Percentiles rank a stretch among this genome's conserved stretches.
These are phyloP conservation scores for Circinella umbellata DNA, from an alignment of 371 early-diverging fungal genomes.

Conservation along the genomic window DNA sequence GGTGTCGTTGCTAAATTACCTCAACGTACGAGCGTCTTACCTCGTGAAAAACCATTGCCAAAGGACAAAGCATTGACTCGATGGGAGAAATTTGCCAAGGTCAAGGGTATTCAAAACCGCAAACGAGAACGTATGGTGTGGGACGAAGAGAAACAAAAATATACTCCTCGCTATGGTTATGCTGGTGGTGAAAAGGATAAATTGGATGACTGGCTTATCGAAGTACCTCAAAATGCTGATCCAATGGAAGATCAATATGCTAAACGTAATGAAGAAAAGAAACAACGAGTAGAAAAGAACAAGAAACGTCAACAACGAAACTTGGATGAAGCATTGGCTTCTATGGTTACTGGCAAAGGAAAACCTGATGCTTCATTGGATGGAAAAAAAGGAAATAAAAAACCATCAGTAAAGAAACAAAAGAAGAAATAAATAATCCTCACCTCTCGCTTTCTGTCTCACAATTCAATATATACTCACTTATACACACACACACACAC, in stretches of 20 bases:
- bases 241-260: constrained; percentile 88
- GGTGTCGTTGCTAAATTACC: constrained; percentile 89
- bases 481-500: too few relatives aligned
- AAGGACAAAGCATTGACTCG: constrained; percentile 89
- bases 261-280: constrained; percentile 79
- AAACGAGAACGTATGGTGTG: constrained; percentile 86
- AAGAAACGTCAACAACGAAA: constrained; percentile 84
- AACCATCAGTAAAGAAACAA: not conserved
- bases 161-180: constrained; percentile 93
- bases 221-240: constrained; percentile 84
- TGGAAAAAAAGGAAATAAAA: not conserved
- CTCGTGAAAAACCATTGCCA: constrained; percentile 94
- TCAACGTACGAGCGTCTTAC: constrained; percentile 64
- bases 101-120: constrained; percentile 94
- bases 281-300: constrained; percentile 88
- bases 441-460: not conserved
- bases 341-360: constrained; percentile 47
- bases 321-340: constrained; percentile 73
- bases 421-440: not conserved
- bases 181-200: constrained; percentile 78
- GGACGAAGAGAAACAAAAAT: constrained; percentile 90
- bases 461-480: too few relatives aligned
- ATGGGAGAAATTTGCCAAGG: constrained; percentile 99
- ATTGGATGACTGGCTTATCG: constrained; percentile 86
- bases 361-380: not conserved